Percentiles rank a stretch among this genome's conserved stretches.
Evolutionary conservation across 768 basidiomycete species (phyloP).

Genomic region (Boletus speciosus): DNA sequence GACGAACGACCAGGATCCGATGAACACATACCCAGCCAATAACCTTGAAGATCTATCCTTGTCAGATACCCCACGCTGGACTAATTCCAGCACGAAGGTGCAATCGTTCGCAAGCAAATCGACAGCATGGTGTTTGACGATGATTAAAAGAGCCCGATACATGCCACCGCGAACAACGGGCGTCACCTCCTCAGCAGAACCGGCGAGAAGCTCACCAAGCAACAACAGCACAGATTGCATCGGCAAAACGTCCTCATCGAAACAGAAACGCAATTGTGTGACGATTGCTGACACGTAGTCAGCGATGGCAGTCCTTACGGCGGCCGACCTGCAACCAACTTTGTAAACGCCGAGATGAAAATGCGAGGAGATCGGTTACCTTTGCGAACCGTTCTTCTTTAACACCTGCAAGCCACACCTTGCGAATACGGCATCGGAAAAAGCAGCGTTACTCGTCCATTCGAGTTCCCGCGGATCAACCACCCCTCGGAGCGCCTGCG

Average conservation of each 20-base stretch:
- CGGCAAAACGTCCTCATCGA: conserved; percentile 16
- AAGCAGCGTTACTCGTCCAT: conserved; percentile 54
- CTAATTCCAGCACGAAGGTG: conserved; percentile 35
- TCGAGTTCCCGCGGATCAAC: conserved; percentile 42
- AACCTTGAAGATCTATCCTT: conserved; percentile 58
- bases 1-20: too few relatives aligned
- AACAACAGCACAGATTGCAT: conserved; percentile 34
- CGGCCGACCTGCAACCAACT: conserved; percentile 11
- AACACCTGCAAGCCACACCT: conserved; percentile 47
- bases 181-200: conserved; percentile 44
- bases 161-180: conserved; percentile 42
- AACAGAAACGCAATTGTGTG: conserved; percentile 6
- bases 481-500: conserved; percentile 36
- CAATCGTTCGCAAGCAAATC: conserved; percentile 28
- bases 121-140: conserved; percentile 42
- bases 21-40: conserved; percentile 57
- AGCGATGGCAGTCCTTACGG: conserved; percentile 19
- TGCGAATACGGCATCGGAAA: conserved; percentile 41
- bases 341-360: conserved; percentile 7
- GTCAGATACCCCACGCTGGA: conserved; percentile 50
- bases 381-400: conserved; percentile 36
- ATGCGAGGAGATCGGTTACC: conserved; percentile 27
- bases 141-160: conserved; percentile 38
- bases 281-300: conserved; percentile 19
- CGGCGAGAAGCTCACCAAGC: conserved; percentile 40